Base-by-base conservation (phyloP, 495 filamentous ascomycete species). In the Daldinia loculata region DNA sequence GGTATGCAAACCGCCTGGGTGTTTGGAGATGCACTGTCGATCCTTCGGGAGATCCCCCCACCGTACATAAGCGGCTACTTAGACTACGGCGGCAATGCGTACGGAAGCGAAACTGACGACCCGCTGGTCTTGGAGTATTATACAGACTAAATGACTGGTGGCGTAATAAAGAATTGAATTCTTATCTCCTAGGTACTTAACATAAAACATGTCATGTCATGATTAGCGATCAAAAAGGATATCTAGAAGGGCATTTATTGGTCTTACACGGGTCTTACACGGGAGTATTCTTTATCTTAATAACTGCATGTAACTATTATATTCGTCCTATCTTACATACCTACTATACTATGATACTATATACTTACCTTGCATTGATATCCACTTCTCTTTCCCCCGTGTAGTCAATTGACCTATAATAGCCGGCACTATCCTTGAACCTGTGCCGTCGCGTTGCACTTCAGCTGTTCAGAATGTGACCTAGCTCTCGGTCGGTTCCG, bases 1-100 rank as follows among this genome's bases (percentile, higher is more conserved):
- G 75, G 83, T 32, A 86, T 87, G 86, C 82, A 87, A 63, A 84
- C 81, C 0, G 82, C 84, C 11, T 87, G 84, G 79, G 82, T 84
- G 0, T 82, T 86, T 69, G 85, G 84, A 12, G 80, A 87, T 67
- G 77, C 75, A 15, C 62, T 73, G 3, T 78, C 84, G 36, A 79
- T 86, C 32, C 60, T 82, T 29, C 70, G 67, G 17, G 76, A 80
- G 63, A 77, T 80, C 39, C 78, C 79, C 7, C 61, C 75, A n/a
- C 77, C 78, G 7, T 79, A 81, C 38, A 79, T 84, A 9, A 76
- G 72, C 19, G 85, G 84, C 7, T 88, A 86, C 70, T 60, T 88
- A 5, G 56, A 73, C 3, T 85, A 83, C 62, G 83, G 81, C 3
- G 85, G 85, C 9, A 77, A 76, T 41, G 83, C 81, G 5, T 83